Evolutionary conservation across 2,329 filamentous ascomycete genomes (phyloP).

Genomic region (Elsinoe perseae): DNA sequence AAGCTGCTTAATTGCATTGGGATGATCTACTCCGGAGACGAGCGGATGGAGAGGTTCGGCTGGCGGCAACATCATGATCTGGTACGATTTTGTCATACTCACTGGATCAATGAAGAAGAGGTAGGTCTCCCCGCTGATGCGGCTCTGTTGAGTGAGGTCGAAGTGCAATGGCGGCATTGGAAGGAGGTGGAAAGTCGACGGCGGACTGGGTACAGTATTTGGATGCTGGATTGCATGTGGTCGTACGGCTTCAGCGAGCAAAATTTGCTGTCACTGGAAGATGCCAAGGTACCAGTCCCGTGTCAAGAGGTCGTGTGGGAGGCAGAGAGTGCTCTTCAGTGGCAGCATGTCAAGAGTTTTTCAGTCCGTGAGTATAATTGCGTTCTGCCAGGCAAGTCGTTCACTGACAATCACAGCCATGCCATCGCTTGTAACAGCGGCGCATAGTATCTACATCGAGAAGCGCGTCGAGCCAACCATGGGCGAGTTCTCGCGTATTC

Average conservation of each 20-base stretch:
- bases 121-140: constrained; percentile 10
- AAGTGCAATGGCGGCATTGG: constrained; percentile 21
- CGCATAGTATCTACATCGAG: constrained; percentile 43
- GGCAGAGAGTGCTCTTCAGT: constrained; percentile 21
- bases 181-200: constrained; percentile 19
- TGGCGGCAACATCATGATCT: constrained; percentile 15
- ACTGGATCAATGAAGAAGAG: constrained; percentile 18
- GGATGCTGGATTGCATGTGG: constrained; percentile 24
- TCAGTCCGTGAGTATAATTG: constrained; percentile 15
- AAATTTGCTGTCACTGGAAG: constrained; percentile 18
- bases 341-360: constrained; percentile 19
- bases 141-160: constrained; percentile 4
- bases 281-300: constrained; percentile 22
- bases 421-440: constrained; percentile 35
- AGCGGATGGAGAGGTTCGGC: constrained; percentile 17
- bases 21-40: constrained; percentile 20
- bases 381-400: neutral
- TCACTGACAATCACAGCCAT: constrained; percentile 10
- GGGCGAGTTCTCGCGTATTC: constrained; percentile 43
- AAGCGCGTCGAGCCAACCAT: constrained; percentile 39
- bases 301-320: constrained; percentile 26
- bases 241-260: constrained; percentile 21
- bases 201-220: constrained; percentile 22
- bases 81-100: constrained; percentile 16
- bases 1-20: constrained; percentile 19